Evolutionary conservation across 2,329 filamentous ascomycete species (phyloP), one percentile per base, ranked within the genome.

Genomic region (Pseudocercospora crystallina): DNA sequence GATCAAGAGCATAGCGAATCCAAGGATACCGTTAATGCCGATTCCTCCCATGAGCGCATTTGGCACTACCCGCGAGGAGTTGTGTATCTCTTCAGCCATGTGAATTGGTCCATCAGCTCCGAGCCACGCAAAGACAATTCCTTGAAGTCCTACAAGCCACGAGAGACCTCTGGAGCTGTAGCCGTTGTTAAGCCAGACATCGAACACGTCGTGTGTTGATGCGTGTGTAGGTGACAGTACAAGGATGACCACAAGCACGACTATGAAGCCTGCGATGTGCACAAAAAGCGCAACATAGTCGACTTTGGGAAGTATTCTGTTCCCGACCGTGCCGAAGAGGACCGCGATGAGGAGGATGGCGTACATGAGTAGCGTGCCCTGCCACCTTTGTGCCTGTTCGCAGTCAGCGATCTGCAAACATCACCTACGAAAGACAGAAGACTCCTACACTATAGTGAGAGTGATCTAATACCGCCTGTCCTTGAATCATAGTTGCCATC

Each of bases 101-200:
- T 47, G 45, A 15, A 47, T 39, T 9, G 45, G 45, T 12, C 34
- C 45, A 33, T 47, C 45, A n/a, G 45, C 45, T 8, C 46, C 46
- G 1, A 49, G 17, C 39, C 39, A 43, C 9, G 39, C 31, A 14
- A 39, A 43, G 31, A 42, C n/a, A 8, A 33, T 14, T 9, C 47
- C 47, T 44, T 44, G 40, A 20, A 49, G 20, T 30, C 47, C 32
- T 10, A 30, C 46, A 4, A 49, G 17, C 14, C 31, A 49, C 12
- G 37, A 43, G 3, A 37, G 38, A 12, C 46, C 46, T 43, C 43
- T 38, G 17, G 37, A 15, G 9, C 31, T 20, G 30, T 49, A 42
- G 13, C 46, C 46, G 33, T 34, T 37, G 20, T 49, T 43, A n/a
- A 43, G 30, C 47, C 47, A 49, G 13, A 35, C 32, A 15, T 32